phyloP scores from a whole-genome alignment of 306 rosid genomes.

The Trifolium dubium region DNA sequence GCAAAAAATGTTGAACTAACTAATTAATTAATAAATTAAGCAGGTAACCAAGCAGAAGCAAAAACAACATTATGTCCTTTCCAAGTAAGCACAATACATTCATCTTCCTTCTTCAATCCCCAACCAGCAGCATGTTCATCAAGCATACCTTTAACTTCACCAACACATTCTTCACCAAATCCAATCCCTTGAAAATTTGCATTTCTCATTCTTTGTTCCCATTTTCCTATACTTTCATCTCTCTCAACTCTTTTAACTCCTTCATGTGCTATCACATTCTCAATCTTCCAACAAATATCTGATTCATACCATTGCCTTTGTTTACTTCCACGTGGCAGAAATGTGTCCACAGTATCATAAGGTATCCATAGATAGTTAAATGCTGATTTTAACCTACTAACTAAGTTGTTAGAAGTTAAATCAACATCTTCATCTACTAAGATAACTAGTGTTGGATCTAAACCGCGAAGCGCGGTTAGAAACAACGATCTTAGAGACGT shows the following conservation, averaged over 20 bases:
- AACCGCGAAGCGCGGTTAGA: slow-evolving; percentile 58
- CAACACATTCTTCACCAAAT: slow-evolving; percentile 68
- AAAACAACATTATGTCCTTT: slow-evolving; percentile 94
- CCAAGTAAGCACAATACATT: slow-evolving; percentile 86
- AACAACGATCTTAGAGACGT: slow-evolving; percentile 64
- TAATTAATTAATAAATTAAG: neutral
- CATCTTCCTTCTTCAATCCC: slow-evolving; percentile 92
- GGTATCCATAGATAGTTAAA: slow-evolving; percentile 96
- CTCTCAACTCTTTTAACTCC: slow-evolving; percentile 83
- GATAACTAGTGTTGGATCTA: slow-evolving; percentile 74
- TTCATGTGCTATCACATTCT: slow-evolving; percentile 83
- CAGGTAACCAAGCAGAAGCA: slow-evolving; percentile 85
- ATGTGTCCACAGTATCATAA: slow-evolving; percentile 82
- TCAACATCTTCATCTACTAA: slow-evolving; percentile 89
- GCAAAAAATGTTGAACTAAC: slow-evolving; percentile 41
- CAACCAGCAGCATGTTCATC: slow-evolving; percentile 98
- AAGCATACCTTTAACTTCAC: slow-evolving; percentile 80
- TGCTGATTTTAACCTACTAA: slow-evolving; percentile 69
- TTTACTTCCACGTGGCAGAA: slow-evolving; percentile 67
- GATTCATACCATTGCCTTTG: slow-evolving; percentile 96
- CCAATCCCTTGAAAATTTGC: slow-evolving; percentile 60
- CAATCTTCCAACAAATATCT: slow-evolving; percentile 81
- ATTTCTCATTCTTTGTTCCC: slow-evolving; percentile 78
- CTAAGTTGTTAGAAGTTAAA: slow-evolving; percentile 68
- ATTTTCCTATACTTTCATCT: slow-evolving; percentile 57